Base-by-base conservation (phyloP, 352 stramenopile genomes). In the Phytophthora ramorum region DNA sequence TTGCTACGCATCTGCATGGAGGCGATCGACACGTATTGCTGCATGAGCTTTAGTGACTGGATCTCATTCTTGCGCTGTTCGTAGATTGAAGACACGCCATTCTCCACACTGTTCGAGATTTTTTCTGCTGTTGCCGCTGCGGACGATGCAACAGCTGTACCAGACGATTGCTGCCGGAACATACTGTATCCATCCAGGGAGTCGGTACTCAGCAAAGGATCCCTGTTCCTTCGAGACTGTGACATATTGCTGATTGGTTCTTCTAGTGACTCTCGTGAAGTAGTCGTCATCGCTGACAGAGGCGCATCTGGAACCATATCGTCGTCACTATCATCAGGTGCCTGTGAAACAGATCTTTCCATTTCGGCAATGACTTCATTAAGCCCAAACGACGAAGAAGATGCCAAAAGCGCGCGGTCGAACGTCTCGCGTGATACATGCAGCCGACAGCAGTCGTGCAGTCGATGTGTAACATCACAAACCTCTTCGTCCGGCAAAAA, bases 1-100 rank as follows among this genome's bases (percentile, higher is more conserved):
- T 95, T 96, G 52, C 81, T 95, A n/a, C 82, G 79, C 89, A 96
- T 95, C 58, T 96, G 89, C 77, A 91, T 93, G 37, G 89, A 96
- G 4, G 89, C 89, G 55, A 95, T 92, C 8, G 77, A 82, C 10
- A 96, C 87, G 51, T 96, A 96, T 62, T 96, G 79, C 50, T 95
- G 83, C 83, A 96, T 95, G 12, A 96, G 75, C 54, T 90, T 91
- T 7, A 96, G 61, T 13, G 78, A 87, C 58, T 90, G 80, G 20
- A 87, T 81, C 37, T 96, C 86, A 41, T 95, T 90, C 47, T 88
- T 92, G 40, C 78, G 78, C 48, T 85, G 77, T 43, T 95, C 85
- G 34, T 92, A 92, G 19, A 58, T 71, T 2, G 64, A 78, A 57
- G 61, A 64, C 20, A 51, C 22, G 41, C 47, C 43, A 46, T 61